Evolutionary conservation across 768 basidiomycete genomes (phyloP), one percentile per base, ranked within the genome.

Genomic region (Lentinula sp.): DNA sequence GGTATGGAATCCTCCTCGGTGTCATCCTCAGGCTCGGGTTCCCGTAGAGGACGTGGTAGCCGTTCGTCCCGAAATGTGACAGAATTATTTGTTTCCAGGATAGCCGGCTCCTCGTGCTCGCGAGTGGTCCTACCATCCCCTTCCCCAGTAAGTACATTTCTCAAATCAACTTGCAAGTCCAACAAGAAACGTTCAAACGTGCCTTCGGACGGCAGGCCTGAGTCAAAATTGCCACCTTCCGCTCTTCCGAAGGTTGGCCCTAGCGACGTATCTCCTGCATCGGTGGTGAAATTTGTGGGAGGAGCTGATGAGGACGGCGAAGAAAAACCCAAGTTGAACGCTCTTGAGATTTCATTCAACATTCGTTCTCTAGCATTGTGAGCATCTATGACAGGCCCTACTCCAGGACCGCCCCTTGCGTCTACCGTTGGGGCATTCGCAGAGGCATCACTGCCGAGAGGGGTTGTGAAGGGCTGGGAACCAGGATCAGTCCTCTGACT

Each of bases 111-210:
- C 70, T 67, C 8, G 70, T 67, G 15, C 0, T 48, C 61, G 66
- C 32, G 20, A 18, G 37, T 16, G 12, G 6, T 41, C 37, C 18
- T 45, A 18, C 12, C 8, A 39, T 46, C 32, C 42, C 20, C 28
- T 6, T 28, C 45, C 20, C 57, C 57, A 33, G 80, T 81, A 62
- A 93, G 70, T 8, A 87, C 86, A 6, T 76, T 72, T 59, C 91
- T 75, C 59, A 93, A 73, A 70, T 93, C 91, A 16, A 79, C 74
- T 71, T 93, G 92, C 57, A 93, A 68, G 71, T 93, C 90, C 49
- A 90, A 74, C 64, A 93, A 73, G 76, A 93, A 93, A 33, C 88
- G 80, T 68, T 93, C 91, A 66, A 93, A 93, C 66, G 85, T 87
- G 61, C 86, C 87, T 66, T 88, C 88, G 0, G 77, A 72, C 7